Conservation (phyloP, 495 filamentous ascomycete genomes). For the Aspergillus baeticus region DNA sequence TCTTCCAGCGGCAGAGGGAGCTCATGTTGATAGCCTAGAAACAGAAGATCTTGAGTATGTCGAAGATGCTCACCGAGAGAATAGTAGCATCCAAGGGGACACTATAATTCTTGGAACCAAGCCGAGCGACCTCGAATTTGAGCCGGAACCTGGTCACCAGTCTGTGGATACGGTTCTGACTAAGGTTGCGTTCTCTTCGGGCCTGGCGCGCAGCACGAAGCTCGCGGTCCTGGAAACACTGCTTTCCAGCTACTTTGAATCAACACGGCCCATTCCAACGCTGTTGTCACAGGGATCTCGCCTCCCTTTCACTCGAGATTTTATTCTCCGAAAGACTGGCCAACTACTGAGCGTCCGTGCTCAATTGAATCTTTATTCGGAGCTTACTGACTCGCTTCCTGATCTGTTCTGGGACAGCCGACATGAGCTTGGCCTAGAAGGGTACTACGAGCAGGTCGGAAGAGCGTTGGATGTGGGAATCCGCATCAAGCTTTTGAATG, state of each 20-base stretch:
- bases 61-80: slow-evolving; percentile 71
- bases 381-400: slow-evolving; percentile 90
- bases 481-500: slow-evolving; percentile 87
- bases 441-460: slow-evolving; percentile 92
- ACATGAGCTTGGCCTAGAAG: slow-evolving; percentile 83
- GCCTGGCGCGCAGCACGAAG: slow-evolving; percentile 93
- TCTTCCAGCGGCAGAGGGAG: slow-evolving; percentile 70
- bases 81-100: slow-evolving; percentile 80
- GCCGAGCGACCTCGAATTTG: slow-evolving; percentile 16
- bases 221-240: slow-evolving; percentile 87
- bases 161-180: slow-evolving; percentile 77
- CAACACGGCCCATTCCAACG: slow-evolving; percentile 75
- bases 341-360: slow-evolving; percentile 88
- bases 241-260: slow-evolving; percentile 79
- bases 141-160: slow-evolving; percentile 25
- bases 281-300: slow-evolving; percentile 63
- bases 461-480: slow-evolving; percentile 88
- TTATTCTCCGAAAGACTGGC: slow-evolving; percentile 90
- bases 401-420: slow-evolving; percentile 96
- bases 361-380: slow-evolving; percentile 94
- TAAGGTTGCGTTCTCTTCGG: slow-evolving; percentile 95
- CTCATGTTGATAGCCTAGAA: slow-evolving; percentile 68
- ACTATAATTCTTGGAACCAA: slow-evolving; percentile 87
- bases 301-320: slow-evolving; percentile 68
- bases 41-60: slow-evolving; percentile 88